phyloP scores from a whole-genome alignment of 2,329 filamentous ascomycete species.

The Delphinella strobiligena region DNA sequence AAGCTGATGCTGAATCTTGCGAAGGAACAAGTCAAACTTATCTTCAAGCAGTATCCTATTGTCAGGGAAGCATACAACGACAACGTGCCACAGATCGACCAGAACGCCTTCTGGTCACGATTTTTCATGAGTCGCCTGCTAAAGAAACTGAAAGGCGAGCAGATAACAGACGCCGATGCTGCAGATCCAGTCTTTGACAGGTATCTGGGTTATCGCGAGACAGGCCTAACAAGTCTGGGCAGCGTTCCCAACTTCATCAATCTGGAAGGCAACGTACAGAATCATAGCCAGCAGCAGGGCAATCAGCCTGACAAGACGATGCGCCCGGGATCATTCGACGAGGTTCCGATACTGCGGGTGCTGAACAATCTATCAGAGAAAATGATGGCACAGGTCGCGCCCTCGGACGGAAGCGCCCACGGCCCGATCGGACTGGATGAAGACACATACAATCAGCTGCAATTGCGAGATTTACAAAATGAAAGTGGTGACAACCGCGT shows the following conservation, averaged over 20 bases:
- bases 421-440: conserved; percentile 58
- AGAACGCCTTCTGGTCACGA: conserved; percentile 82
- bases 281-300: conserved; percentile 75
- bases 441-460: conserved; percentile 60
- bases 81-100: conserved; percentile 58
- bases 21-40: conserved; percentile 83
- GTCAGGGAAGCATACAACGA: conserved; percentile 88
- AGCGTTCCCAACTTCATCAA: conserved; percentile 84
- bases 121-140: conserved; percentile 88
- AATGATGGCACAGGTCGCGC: conserved; percentile 77
- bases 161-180: conserved; percentile 64
- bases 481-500: conserved; percentile 65
- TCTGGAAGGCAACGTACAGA: conserved; percentile 86
- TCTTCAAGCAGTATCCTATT: conserved; percentile 85
- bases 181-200: conserved; percentile 73
- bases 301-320: conserved; percentile 87
- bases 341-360: conserved; percentile 78
- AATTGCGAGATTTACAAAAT: conserved; percentile 67
- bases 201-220: conserved; percentile 60
- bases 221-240: conserved; percentile 38
- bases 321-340: conserved; percentile 70
- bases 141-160: conserved; percentile 85
- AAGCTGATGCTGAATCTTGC: conserved; percentile 72
- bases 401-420: conserved; percentile 59
- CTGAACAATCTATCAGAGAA: conserved; percentile 88